These are phyloP conservation scores for Edaphochlamys debaryana DNA, from an alignment of 139 green algal genomes.

Conservation along the genomic window DNA sequence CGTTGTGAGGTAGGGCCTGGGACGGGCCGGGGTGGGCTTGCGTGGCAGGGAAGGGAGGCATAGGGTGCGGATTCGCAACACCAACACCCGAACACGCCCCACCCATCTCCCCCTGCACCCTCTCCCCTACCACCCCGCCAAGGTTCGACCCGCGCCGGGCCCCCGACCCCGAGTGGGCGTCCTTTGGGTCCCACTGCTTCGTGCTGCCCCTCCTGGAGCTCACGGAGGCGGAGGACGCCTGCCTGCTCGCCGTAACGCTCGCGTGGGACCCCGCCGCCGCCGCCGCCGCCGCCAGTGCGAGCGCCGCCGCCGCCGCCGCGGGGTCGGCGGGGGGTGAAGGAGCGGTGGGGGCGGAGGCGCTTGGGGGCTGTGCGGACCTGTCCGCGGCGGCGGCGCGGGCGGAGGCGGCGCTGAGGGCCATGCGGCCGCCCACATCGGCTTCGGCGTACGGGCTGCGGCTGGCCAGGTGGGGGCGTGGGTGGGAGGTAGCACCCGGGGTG, in stretches of 20 bases:
- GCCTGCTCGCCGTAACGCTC: constrained; percentile 75
- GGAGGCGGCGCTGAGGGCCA: constrained; percentile 36
- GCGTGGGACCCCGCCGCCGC: constrained; percentile 69
- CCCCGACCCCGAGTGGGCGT: constrained; percentile 43
- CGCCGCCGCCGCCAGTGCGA: neutral
- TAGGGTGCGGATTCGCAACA: too few species aligned
- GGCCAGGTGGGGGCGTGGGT: constrained; percentile 7
- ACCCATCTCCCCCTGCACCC: too few species aligned
- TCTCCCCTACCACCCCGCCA: too few species aligned
- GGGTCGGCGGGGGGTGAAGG: neutral
- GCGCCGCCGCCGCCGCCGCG: neutral
- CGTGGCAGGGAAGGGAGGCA: too few species aligned
- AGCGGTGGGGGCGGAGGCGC: neutral
- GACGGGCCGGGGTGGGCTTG: too few species aligned
- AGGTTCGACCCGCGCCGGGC: constrained; percentile 53
- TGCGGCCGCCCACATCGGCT: constrained; percentile 41
- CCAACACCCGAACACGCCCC: too few species aligned
- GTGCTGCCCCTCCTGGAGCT: constrained; percentile 84
- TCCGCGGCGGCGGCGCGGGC: constrained; percentile 46
- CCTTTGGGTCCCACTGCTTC: constrained; percentile 86
- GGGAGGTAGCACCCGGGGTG: too few species aligned
- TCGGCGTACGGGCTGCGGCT: constrained; percentile 44
- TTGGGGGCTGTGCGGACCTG: constrained; percentile 17
- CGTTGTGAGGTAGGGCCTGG: too few species aligned
- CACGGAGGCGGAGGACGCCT: constrained; percentile 57